Percentiles rank a stretch among this genome's conserved stretches.
Conservation (phyloP, 176 grass and related monocot genomes). For the Poa pratensis region DNA sequence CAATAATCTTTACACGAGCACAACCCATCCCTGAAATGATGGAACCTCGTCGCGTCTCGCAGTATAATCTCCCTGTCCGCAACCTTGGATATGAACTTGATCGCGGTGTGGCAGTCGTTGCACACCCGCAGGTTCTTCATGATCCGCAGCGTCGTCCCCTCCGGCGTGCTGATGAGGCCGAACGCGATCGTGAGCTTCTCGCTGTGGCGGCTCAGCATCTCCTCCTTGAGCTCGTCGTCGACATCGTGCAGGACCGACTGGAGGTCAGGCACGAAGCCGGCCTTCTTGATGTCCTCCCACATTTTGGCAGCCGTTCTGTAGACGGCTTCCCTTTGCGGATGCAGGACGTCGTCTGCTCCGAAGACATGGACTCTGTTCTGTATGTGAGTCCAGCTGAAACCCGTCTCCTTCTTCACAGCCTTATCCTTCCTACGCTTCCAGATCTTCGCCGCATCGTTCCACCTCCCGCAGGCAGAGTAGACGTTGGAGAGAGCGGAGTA, state of each 20-base stretch:
- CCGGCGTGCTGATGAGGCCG: slow-evolving; percentile 66
- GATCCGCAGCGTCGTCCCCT: slow-evolving; percentile 57
- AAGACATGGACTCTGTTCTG: slow-evolving; percentile 65
- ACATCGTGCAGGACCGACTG: slow-evolving; percentile 71
- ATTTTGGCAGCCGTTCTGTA: slow-evolving; percentile 56
- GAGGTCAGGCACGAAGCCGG: slow-evolving; percentile 57
- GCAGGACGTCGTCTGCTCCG: slow-evolving; percentile 62
- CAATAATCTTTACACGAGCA: slow-evolving; percentile 84
- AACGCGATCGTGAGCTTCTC: slow-evolving; percentile 87
- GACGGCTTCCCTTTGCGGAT: slow-evolving; percentile 59
- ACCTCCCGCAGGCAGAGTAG: slow-evolving; percentile 91
- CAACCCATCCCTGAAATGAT: slow-evolving; percentile 73
- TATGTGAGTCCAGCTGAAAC: slow-evolving; percentile 73
- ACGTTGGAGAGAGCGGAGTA: slow-evolving; percentile 90
- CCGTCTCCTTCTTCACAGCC: slow-evolving; percentile 81
- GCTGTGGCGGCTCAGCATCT: slow-evolving; percentile 74
- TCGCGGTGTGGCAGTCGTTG: slow-evolving; percentile 68
- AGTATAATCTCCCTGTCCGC: slow-evolving; percentile 72
- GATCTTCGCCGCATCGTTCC: slow-evolving; percentile 70
- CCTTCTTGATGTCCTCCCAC: slow-evolving; percentile 77
- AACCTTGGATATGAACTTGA: slow-evolving; percentile 75
- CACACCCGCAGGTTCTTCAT: slow-evolving; percentile 86
- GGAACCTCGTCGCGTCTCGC: slow-evolving; percentile 72
- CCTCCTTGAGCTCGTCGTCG: slow-evolving; percentile 72
- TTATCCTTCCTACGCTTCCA: slow-evolving; percentile 84